These are phyloP conservation scores for Geotrichum carabidarum DNA, from an alignment of 1,139 yeast genomes.

Conservation along the genomic window DNA sequence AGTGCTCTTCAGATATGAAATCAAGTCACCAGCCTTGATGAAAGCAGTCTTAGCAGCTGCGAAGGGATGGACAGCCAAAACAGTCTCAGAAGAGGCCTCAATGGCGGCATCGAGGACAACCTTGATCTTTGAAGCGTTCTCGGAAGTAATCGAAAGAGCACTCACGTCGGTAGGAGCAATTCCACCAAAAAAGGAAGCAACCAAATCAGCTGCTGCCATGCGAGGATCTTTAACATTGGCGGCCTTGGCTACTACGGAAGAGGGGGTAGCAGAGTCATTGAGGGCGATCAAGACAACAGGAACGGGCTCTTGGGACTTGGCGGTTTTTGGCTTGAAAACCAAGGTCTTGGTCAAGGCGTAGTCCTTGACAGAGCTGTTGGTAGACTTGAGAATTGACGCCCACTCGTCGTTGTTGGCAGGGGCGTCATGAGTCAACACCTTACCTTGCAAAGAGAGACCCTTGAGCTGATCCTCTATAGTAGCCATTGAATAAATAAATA, in stretches of 20 bases:
- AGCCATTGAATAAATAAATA: background rate
- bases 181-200: conserved; percentile 57
- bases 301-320: conserved; percentile 74
- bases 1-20: conserved; percentile 51
- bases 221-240: conserved; percentile 81
- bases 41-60: conserved; percentile 55
- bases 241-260: conserved; percentile 56
- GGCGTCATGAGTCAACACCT: conserved; percentile 26
- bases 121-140: conserved; percentile 47
- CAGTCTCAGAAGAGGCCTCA: conserved; percentile 37
- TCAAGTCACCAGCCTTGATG: conserved; percentile 47
- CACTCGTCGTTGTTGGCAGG: conserved; percentile 31
- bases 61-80: conserved; percentile 51
- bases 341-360: conserved; percentile 54
- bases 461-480: conserved; percentile 15
- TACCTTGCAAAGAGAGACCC: conserved; percentile 22
- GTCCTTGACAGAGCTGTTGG: conserved; percentile 18
- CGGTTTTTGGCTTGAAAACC: conserved; percentile 88
- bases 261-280: conserved; percentile 62
- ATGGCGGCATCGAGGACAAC: conserved; percentile 60
- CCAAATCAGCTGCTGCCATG: conserved; percentile 76
- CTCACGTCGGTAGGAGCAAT: conserved; percentile 48
- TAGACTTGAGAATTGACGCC: conserved; percentile 26
- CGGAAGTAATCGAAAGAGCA: conserved; percentile 29
- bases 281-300: conserved; percentile 80